Base-by-base conservation (phyloP, 192 early-diverging fungal species). In the Phycomyces nitens region DNA sequence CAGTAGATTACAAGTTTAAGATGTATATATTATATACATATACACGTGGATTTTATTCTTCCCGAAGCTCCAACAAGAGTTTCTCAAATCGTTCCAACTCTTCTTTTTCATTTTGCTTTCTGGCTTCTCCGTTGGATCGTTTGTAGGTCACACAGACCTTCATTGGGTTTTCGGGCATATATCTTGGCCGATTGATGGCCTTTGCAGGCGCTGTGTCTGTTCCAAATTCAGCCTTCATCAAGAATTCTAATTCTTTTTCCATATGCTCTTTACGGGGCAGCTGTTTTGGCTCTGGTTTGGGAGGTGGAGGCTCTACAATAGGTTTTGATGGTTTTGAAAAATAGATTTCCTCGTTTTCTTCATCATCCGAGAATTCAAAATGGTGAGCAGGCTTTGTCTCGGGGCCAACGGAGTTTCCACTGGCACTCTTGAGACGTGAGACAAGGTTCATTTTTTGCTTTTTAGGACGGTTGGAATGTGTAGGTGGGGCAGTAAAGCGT, bases 211-310 rank as follows among this genome's bases (percentile, higher is more conserved):
- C 12, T 18, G 18, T 47, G 12, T 47, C 44, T 2, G 44, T 47
- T 47, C 44, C 44, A 47, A 47, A 47, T 47, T 47, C 44, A 47
- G 44, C 12, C 44, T 47, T 14, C 44, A 47, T 47, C 15, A 47
- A 11, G 12, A 47, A 18, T 3, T 14, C 44, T 1, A 47, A 11
- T 47, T 47, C 44, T 11, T 47, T 47, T 11, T 47, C 44, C 44
- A 47, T 47, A 3, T 47, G 44, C 12, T 47, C 44, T 47, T 47
- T 47, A 11, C 12, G 18, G 2, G 44, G 44, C 12, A 47, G 12
- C 12, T 14, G 2, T 47, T 14, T 14, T 3, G 44, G 44, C 12
- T 14, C 12, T 3, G 15, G 15, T 3, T 11, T 47, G 5, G 3
- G 44, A 7, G 44, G 18, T 47, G 44, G 12, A 2, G 44, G 12